Evolutionary conservation across 2,329 filamentous ascomycete genomes (phyloP), one percentile per base, ranked within the genome.

Genomic region (Neofusicoccum laricinum): DNA sequence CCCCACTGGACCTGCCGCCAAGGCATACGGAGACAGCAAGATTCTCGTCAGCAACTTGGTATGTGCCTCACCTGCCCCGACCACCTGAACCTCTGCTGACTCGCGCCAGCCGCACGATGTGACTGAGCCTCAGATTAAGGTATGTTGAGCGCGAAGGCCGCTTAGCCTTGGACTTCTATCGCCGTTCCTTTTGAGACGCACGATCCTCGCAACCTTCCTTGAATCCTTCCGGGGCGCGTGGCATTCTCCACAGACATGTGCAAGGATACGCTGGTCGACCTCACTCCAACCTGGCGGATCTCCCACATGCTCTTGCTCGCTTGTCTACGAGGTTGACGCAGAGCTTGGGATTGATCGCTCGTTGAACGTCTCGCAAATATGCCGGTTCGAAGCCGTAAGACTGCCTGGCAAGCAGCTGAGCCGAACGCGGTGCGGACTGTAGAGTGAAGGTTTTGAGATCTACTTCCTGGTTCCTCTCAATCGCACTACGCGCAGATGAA

Each of bases 11-110:
- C 85, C 86, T 66, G 79, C 85, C 65, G 80, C 83, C 69, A 78
- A 81, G 67, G 82, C 83, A 73, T 46, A 58, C 25, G 88, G 87
- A 74, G 92, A 96, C 71, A 96, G 92, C 85, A 98, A 97, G 84
- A 94, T 98, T 82, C 91, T 97, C 80, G 94, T 99, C 82, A 97
- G 92, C 89, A 96, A 96, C 84, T 86, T 99, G 85, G 93, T 97
- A 90, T 80, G 93, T 80, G 40, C 32, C 32, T 2, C 71, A 11
- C 53, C 34, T 6, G 4, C 34, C 36, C 25, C 19, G 7, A 4
- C 10, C 8, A 4, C 6, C 4, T 41, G 70, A 50, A 55, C 64
- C 48, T 65, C 62, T 34, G 67, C 85, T 90, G 82, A 90, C 79
- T 32, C 58, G 17, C 64, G 15, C 38, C 71, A 98, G 92, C 95